Evolutionary conservation across 2,329 filamentous ascomycete genomes (phyloP), one percentile per base, ranked within the genome.

Genomic region (Penicillium sp.): DNA sequence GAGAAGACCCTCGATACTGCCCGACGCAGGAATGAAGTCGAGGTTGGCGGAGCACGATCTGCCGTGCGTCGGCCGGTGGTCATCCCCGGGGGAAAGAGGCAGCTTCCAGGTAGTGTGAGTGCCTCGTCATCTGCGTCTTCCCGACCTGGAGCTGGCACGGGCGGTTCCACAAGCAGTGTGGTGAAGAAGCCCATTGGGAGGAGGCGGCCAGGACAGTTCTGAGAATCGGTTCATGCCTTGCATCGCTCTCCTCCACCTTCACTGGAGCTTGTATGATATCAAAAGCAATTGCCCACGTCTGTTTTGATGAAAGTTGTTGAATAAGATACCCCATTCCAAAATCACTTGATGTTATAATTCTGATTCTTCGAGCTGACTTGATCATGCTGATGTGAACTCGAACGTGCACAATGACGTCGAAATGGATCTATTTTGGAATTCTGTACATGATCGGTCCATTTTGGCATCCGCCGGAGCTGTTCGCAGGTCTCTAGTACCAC

Each of bases 141-240:
- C 29, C 53, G 59, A 9, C 60, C 58, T 53, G 59, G 56, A 34
- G 39, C 46, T 11, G 54, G 42, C 43, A 46, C 42, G 12, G 48
- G 56, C 29, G 47, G 55, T 35, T 54, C 57, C 26, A 62, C 62
- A 33, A 62, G 67, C 13, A 70, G 66, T 47, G 69, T 70, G 43
- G 69, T 72, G 8, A 71, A 66, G 52, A 70, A 62, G 48, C 69
- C 69, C 29, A 55, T 56, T 32, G 54, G 66, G 9, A 62, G 62
- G 26, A 62, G 66, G 42, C 63, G 63, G 43, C 61, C 64, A 5
- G 67, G 69, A 12, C 62, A 68, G 4, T 67, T 70, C 38, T 67
- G 58, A 43, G 5, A 8, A 4, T 6, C 27, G 12, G 25, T 9
- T n/a, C 6, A 8, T 32, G 29, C 29, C 8, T 11, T 32, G 8